phyloP scores from a whole-genome alignment of 192 early-diverging fungal genomes.

The Podila clonocystis region DNA sequence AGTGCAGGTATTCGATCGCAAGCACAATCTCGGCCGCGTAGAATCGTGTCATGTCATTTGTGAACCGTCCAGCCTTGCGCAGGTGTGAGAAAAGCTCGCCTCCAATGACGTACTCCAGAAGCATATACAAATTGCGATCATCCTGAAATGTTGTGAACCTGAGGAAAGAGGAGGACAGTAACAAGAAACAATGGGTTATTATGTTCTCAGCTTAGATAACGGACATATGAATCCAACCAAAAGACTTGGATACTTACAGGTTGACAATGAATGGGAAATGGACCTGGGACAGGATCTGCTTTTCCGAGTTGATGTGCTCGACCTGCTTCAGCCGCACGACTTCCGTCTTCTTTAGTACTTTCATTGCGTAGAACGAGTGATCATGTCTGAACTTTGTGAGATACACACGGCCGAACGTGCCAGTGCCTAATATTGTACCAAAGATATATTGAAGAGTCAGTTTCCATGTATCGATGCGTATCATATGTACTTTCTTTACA shows the following conservation, averaged over 20 bases:
- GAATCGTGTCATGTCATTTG: slow-evolving; percentile 94
- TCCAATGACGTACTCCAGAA: slow-evolving; percentile 95
- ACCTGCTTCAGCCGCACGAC: slow-evolving; percentile 87
- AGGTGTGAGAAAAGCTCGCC: slow-evolving; percentile 98
- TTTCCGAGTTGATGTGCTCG: slow-evolving; percentile 88
- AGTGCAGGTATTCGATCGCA: slow-evolving; percentile 95
- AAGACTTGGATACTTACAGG: slow-evolving; percentile 56
- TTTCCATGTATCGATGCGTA: not conserved
- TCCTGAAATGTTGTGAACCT: slow-evolving; percentile 97
- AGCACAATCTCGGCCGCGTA: slow-evolving; percentile 96
- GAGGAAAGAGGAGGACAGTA: not conserved
- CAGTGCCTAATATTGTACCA: slow-evolving; percentile 76
- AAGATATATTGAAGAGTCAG: not conserved
- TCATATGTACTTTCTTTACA: not conserved
- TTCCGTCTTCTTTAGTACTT: slow-evolving; percentile 85
- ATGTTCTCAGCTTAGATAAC: not conserved
- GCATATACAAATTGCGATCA: slow-evolving; percentile 92
- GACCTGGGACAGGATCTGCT: slow-evolving; percentile 78
- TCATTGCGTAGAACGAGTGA: slow-evolving; percentile 86
- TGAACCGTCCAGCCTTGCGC: slow-evolving; percentile 89
- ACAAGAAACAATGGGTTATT: no score
- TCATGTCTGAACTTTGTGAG: slow-evolving; percentile 78
- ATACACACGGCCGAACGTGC: slow-evolving; percentile 97
- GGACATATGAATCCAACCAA: not conserved
- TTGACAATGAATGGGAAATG: slow-evolving; percentile 87